Evolutionary conservation across 805 yeast species (phyloP).

Genomic region (Pichia heedii): DNA sequence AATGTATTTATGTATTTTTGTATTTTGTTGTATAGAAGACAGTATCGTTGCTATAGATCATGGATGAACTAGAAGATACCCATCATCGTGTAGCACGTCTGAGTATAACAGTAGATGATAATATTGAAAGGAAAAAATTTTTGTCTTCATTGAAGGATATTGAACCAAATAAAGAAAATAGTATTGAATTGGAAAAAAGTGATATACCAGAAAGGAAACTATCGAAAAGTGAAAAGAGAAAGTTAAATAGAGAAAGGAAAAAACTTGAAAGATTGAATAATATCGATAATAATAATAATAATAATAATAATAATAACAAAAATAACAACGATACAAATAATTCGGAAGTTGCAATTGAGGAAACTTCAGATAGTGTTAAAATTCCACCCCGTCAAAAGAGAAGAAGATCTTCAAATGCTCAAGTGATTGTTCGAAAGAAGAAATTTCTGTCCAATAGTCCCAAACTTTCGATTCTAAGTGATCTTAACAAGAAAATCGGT

Average conservation of each 20-base stretch:
- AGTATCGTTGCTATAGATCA: too few species aligned
- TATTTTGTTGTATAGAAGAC: too few species aligned
- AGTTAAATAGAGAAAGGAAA: conserved; percentile 17
- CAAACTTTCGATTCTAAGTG: conserved; percentile 6
- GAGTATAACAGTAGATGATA: conserved; percentile 20
- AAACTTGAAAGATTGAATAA: conserved; percentile 3
- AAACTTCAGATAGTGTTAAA: neutral
- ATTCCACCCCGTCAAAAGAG: conserved; percentile 18
- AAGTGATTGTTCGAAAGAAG: conserved; percentile 24
- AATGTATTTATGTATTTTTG: too few species aligned
- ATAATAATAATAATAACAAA: neutral
- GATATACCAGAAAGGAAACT: neutral
- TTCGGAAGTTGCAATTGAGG: conserved; percentile 2
- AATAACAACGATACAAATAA: neutral
- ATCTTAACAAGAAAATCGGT: conserved; percentile 21
- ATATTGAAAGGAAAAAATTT: conserved; percentile 13
- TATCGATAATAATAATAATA: neutral
- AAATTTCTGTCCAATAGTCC: conserved; percentile 23
- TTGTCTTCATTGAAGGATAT: conserved; percentile 6
- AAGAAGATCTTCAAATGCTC: conserved; percentile 32
- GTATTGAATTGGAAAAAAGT: too few species aligned
- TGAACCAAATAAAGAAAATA: neutral
- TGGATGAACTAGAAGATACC: conserved; percentile 9
- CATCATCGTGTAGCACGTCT: conserved; percentile 22
- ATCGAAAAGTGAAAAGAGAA: neutral